A percentile compares a stretch with the other conserved stretches of the same genome.
Conservation (phyloP, 2,329 filamentous ascomycete species). For the Colletotrichum tropicicola region DNA sequence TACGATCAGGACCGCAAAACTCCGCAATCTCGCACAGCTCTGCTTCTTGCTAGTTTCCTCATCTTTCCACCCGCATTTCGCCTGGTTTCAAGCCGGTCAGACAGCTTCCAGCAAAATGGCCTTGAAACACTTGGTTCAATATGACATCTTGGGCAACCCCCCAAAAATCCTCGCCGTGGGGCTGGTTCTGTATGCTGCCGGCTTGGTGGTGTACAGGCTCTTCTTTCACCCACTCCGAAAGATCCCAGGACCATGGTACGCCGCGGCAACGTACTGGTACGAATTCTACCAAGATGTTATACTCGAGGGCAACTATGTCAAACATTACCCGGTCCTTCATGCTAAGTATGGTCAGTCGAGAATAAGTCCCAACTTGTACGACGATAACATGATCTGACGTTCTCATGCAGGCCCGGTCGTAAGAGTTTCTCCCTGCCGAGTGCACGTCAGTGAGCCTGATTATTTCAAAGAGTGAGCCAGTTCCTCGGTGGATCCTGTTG, state of each 20-base stretch:
- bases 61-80: too few species aligned
- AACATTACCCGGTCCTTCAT: slow-evolving; percentile 9
- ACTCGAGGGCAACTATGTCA: slow-evolving; percentile 12
- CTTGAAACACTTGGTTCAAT: neutral
- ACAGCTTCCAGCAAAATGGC: neutral
- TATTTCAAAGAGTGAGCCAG: slow-evolving; percentile 3
- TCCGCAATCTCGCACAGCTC: too few species aligned
- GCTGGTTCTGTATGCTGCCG: neutral
- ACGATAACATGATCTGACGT: too few species aligned
- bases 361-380: neutral
- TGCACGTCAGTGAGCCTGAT: neutral
- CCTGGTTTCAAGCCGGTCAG: neutral
- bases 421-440: slow-evolving; percentile 3
- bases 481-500: too few species aligned
- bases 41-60: too few species aligned
- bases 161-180: neutral
- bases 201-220: slow-evolving; percentile 35
- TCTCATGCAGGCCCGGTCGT: neutral
- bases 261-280: slow-evolving; percentile 36
- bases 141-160: neutral
- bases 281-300: slow-evolving; percentile 36
- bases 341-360: slow-evolving; percentile 7
- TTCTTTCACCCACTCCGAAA: slow-evolving; percentile 39
- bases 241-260: slow-evolving; percentile 40
- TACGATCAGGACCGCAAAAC: too few species aligned